Evolutionary conservation across 2,329 filamentous ascomycete species (phyloP), one percentile per base, ranked within the genome.

Genomic region (Simplicillium aogashimaense): DNA sequence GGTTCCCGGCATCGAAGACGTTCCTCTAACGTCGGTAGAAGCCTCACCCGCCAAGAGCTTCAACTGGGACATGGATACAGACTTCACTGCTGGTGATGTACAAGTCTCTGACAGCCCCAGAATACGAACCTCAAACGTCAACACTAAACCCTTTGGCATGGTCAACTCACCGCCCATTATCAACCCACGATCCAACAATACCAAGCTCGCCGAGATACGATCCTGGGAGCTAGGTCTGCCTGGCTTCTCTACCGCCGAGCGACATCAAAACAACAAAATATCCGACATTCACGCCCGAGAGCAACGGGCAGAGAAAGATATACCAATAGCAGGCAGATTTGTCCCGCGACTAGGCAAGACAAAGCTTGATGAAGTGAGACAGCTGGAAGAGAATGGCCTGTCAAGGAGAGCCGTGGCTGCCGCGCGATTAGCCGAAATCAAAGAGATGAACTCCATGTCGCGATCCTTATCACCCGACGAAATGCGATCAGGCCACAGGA

Each of bases 41-140:
- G 40, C 47, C 6, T 70, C 69, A 0, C 72, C 72, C 0, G 66
- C 69, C 38, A 74, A 71, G 53, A 70, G 66, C 47, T 72, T 67
- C 42, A 68, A 65, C 7, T 78, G 73, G 74, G 60, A 76, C 41
- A 54, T 75, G 7, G 74, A 78, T 29, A 66, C 68, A 5, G 74
- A 78, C 40, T 76, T 78, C 46, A 77, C 74, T 1, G 73, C 67
- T 10, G 64, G 66, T 33, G 73, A 77, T 43, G 43, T 77, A 31
- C 72, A 76, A 42, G 51, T 72, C 29, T 78, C 74, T 0, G 63
- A 70, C 45, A 78, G 73, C 45, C 74, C 74, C n/a, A 67, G 70
- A 28, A 64, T 77, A 38, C 59, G 54, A 20, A 55, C 65, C 16
- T 25, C 20, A 9, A 25, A 25, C 9, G 55, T 48, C 18, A 54